Evolutionary conservation across 176 grass and related monocot species (phyloP).

Genomic region (Cocos nucifera): DNA sequence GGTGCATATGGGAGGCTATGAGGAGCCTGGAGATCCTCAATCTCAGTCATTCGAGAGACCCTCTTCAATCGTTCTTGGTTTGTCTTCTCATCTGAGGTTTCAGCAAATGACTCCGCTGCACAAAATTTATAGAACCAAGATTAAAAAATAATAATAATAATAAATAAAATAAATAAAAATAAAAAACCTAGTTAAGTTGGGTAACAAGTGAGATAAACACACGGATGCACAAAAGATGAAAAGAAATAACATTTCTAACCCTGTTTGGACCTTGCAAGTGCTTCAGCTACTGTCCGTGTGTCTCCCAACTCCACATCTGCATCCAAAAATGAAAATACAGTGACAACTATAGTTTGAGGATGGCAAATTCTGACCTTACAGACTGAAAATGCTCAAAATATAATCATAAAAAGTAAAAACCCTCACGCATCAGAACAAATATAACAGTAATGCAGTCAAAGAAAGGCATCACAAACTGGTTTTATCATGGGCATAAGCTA

Average conservation of each 20-base stretch:
- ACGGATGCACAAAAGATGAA: conserved; percentile 6
- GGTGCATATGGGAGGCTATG: conserved; percentile 45
- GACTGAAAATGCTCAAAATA: too few relatives aligned
- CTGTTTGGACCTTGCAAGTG: conserved; percentile 71
- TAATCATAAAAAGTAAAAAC: too few relatives aligned
- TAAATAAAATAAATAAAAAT: too few relatives aligned
- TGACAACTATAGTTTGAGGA: background rate
- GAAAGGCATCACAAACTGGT: too few relatives aligned
- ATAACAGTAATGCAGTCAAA: too few relatives aligned
- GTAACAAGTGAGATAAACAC: background rate
- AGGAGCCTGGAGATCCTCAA: conserved; percentile 77
- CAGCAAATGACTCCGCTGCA: conserved; percentile 44
- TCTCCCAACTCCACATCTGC: conserved; percentile 71
- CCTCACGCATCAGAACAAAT: too few relatives aligned
- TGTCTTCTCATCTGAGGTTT: conserved; percentile 43
- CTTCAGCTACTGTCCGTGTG: conserved; percentile 72
- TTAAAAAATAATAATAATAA: too few relatives aligned
- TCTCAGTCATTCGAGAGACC: conserved; percentile 81
- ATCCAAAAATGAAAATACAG: conserved; percentile 24
- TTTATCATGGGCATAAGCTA: too few relatives aligned
- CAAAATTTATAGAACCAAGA: background rate
- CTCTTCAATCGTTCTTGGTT: conserved; percentile 44
- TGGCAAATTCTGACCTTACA: background rate
- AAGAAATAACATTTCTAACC: conserved; percentile 39
- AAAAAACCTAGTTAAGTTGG: too few relatives aligned